Percentiles rank a stretch among this genome's conserved stretches.
phyloP scores from a whole-genome alignment of 2,329 filamentous ascomycete genomes.

The Penicillium aurantiogriseum region DNA sequence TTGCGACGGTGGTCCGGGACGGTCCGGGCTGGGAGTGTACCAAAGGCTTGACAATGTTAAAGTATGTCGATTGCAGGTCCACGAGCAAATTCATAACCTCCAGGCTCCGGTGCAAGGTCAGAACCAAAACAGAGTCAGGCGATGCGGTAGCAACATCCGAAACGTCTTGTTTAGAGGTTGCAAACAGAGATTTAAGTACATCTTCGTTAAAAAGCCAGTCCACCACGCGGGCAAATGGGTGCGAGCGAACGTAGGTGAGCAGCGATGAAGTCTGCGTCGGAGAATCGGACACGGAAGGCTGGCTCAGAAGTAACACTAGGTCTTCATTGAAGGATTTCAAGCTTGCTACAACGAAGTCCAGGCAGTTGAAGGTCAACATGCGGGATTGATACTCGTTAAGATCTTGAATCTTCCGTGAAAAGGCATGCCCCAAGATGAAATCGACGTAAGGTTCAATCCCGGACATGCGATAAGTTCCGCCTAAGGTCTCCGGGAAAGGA shows the following conservation, averaged over 20 bases:
- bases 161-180: slow-evolving; percentile 72
- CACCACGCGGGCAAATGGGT: slow-evolving; percentile 93
- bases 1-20: slow-evolving; percentile 63
- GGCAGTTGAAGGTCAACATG: slow-evolving; percentile 72
- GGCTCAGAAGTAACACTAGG: slow-evolving; percentile 78
- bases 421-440: slow-evolving; percentile 78
- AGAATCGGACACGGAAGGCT: slow-evolving; percentile 70
- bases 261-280: slow-evolving; percentile 74
- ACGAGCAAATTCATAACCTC: slow-evolving; percentile 80
- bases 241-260: slow-evolving; percentile 75
- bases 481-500: slow-evolving; percentile 83
- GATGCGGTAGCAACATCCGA: slow-evolving; percentile 69
- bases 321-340: slow-evolving; percentile 91
- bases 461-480: slow-evolving; percentile 71
- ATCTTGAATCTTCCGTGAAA: slow-evolving; percentile 66
- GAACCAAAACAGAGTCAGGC: slow-evolving; percentile 76
- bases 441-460: slow-evolving; percentile 93
- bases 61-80: slow-evolving; percentile 85
- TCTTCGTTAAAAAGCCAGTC: slow-evolving; percentile 97
- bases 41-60: slow-evolving; percentile 79
- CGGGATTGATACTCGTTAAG: slow-evolving; percentile 68
- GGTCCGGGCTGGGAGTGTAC: slow-evolving; percentile 65
- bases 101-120: slow-evolving; percentile 75
- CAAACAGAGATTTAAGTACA: slow-evolving; percentile 75
- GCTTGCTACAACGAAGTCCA: slow-evolving; percentile 78